Evolutionary conservation across 2,329 filamentous ascomycete genomes (phyloP).

Genomic region (Lomentospora prolificans): DNA sequence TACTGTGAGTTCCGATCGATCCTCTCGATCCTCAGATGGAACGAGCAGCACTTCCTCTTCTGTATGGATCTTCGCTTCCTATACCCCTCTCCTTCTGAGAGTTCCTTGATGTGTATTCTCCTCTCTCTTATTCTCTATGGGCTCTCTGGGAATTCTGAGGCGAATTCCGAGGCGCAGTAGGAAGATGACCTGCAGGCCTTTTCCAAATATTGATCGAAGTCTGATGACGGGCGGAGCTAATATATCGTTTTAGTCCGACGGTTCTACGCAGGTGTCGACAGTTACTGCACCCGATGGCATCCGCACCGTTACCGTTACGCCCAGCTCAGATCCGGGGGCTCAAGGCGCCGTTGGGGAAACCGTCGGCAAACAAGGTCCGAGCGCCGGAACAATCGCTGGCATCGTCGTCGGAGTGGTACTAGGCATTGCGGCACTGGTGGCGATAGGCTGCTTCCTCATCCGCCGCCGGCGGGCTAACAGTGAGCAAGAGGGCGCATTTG

Average conservation of each 20-base stretch:
- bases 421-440: conserved; percentile 27
- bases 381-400: conserved; percentile 39
- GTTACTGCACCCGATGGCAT: conserved; percentile 30
- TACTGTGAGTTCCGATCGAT: conserved; percentile 8
- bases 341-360: conserved; percentile 15
- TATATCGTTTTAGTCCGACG: background rate
- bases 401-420: conserved; percentile 38
- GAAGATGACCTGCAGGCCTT: no score
- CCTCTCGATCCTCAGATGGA: background rate
- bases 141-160: background rate
- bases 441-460: conserved; percentile 31
- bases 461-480: conserved; percentile 33
- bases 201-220: background rate
- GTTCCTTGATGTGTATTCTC: background rate
- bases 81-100: background rate
- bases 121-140: background rate
- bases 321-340: conserved; percentile 13
- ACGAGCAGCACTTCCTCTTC: conserved; percentile 3
- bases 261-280: conserved; percentile 31
- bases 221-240: background rate
- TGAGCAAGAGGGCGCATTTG: conserved; percentile 19
- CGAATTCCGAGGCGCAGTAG: no score
- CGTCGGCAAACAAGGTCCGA: conserved; percentile 19
- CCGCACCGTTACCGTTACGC: conserved; percentile 7
- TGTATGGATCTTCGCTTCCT: conserved; percentile 3